A percentile compares a stretch with the other conserved stretches of the same genome.
phyloP scores from a whole-genome alignment of 345 rosid species.

The Citropsis articulata region DNA sequence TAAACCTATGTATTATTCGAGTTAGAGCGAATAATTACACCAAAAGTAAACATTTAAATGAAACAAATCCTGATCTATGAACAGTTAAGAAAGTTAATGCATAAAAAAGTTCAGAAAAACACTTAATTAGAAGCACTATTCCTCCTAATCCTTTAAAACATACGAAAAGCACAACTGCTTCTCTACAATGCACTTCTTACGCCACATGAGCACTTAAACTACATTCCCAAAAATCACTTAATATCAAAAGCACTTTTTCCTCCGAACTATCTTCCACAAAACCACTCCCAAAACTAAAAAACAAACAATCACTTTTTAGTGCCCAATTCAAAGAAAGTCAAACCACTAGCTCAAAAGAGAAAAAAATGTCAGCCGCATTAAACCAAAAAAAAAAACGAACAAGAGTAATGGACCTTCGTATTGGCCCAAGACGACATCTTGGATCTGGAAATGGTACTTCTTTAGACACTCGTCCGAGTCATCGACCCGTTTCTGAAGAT shows the following conservation, averaged over 20 bases:
- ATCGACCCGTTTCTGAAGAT: constrained; percentile 52
- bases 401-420: constrained; percentile 45
- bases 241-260: background rate
- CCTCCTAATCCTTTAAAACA: no score
- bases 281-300: background rate
- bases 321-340: background rate
- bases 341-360: background rate
- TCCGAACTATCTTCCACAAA: background rate
- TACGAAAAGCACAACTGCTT: no score
- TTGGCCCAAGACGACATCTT: constrained; percentile 63
- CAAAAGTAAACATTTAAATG: no score
- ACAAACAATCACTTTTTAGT: background rate
- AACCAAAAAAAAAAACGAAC: background rate
- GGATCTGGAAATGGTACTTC: constrained; percentile 76
- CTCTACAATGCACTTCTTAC: no score
- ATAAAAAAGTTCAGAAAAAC: no score
- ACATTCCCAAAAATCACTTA: no score
- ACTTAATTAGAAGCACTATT: no score
- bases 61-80: background rate
- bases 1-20: no score
- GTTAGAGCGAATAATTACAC: background rate
- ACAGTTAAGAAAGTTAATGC: no score
- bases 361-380: background rate
- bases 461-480: constrained; percentile 56
- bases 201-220: no score